Evolutionary conservation across 768 basidiomycete genomes (phyloP), one percentile per base, ranked within the genome.

Genomic region (Exidia glandulosa): DNA sequence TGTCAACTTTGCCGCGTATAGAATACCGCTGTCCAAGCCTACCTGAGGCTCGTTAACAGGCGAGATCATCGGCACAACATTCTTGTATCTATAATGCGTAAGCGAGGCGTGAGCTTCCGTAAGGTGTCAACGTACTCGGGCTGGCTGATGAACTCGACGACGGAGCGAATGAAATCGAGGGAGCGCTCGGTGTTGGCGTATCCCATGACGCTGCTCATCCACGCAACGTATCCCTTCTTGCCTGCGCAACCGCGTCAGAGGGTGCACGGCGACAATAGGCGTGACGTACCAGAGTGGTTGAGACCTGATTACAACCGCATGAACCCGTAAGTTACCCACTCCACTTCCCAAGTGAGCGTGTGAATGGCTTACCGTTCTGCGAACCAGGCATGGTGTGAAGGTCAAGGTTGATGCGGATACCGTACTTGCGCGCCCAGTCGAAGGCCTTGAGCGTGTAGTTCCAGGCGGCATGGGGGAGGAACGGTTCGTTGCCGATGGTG

Each of bases 381-480:
- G 66, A 67, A 45, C 92, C 91, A 32, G 91, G 90, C 30, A 85
- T 76, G 2, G 87, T 79, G 69, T 90, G 73, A 12, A 94, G 72
- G 71, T 99, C 95, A 32, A 98, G 80, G 68, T 94, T 90, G 67
- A 99, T 91, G 56, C 95, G 84, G 56, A 98, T 65, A 7, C 95
- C 95, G 70, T 99, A 99, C 74, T 99, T 99, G 60, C 95, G 83
- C 6, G 91, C 91, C 95, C 95, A 99, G 61, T 83, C 76, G 62
- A 98, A 82, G 7, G 92, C 91, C 72, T 94, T 93, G 57, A 96
- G 76, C 76, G 95, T 90, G 73, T 97, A 95, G 83, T 75, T 84
- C 95, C 95, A 98, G 4, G 83, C 81, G 0, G 85, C 83, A 65
- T 85, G 81, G 3, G 84, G 73, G 25, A 97, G 77, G 74, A 90